These are phyloP conservation scores for Fusarium sororula DNA, from an alignment of 2,329 filamentous ascomycete genomes.

Conservation along the genomic window DNA sequence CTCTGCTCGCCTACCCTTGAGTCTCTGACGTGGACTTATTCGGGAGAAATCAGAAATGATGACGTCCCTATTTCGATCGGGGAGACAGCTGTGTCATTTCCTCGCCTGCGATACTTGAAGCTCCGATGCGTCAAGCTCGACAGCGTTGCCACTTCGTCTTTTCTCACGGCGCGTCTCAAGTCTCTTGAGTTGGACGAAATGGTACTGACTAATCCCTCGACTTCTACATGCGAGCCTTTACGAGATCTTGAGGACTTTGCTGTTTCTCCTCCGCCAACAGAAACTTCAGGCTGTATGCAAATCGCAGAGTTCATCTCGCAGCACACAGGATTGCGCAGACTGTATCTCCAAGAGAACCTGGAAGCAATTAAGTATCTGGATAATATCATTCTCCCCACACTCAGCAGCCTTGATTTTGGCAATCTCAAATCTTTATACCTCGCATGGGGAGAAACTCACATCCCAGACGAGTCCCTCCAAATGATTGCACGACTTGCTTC, in stretches of 20 bases:
- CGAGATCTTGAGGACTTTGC: neutral
- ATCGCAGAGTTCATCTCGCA: neutral
- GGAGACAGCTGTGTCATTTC: neutral
- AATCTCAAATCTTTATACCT: constrained; percentile 18
- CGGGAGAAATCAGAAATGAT: neutral
- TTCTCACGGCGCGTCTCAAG: neutral
- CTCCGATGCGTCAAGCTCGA: neutral
- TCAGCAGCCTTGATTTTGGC: neutral
- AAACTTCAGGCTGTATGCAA: fast-evolving
- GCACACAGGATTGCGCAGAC: neutral
- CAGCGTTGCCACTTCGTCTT: neutral
- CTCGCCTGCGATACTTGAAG: neutral
- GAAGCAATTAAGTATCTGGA: neutral
- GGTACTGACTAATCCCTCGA: neutral
- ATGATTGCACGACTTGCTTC: constrained; percentile 7
- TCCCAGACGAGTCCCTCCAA: neutral
- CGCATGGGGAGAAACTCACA: constrained; percentile 3
- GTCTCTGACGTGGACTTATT: neutral
- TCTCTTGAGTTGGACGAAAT: neutral
- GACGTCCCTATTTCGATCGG: neutral
- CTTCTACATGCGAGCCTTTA: neutral
- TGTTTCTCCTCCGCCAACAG: neutral
- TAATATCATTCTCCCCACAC: constrained; percentile 6
- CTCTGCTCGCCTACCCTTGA: constrained; percentile 17
- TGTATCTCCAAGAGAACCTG: neutral